Evolutionary conservation across 2,329 filamentous ascomycete genomes (phyloP).

Genomic region (Phialocephala sp.): DNA sequence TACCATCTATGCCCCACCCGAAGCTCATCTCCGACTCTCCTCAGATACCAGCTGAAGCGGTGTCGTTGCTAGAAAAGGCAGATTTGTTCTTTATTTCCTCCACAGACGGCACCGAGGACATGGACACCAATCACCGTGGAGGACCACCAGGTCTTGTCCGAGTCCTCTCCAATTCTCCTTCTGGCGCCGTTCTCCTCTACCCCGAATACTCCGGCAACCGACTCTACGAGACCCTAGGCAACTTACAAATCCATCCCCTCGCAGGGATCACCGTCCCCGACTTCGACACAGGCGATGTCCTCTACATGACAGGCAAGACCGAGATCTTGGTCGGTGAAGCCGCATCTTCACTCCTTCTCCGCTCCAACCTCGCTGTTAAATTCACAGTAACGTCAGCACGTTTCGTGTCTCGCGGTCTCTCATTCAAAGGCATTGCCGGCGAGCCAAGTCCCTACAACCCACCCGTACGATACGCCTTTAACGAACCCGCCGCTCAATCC

Average conservation of each 20-base stretch:
- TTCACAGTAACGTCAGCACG: conserved; percentile 3
- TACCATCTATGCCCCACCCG: conserved; percentile 5
- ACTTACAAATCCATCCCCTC: conserved; percentile 67
- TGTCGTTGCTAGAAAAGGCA: conserved; percentile 6
- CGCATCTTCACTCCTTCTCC: conserved; percentile 3
- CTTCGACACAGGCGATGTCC: conserved; percentile 70
- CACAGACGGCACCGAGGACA: not conserved
- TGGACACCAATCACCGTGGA: conserved; percentile 60
- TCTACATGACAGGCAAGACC: conserved; percentile 72
- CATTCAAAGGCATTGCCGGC: conserved; percentile 2
- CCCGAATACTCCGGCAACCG: conserved; percentile 83
- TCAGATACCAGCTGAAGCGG: not conserved
- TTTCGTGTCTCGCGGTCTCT: conserved; percentile 7
- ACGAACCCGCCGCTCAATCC: not conserved
- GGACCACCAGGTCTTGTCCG: conserved; percentile 75
- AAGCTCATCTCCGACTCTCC: conserved; percentile 13
- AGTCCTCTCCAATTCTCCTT: conserved; percentile 58
- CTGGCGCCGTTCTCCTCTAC: conserved; percentile 59
- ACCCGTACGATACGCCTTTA: not conserved
- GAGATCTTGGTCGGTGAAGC: conserved; percentile 56
- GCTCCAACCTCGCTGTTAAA: conserved; percentile 12
- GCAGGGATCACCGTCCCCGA: conserved; percentile 75
- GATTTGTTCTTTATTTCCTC: conserved; percentile 18
- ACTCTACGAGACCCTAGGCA: conserved; percentile 81
- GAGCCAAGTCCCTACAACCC: too few species aligned